Base-by-base conservation (phyloP, 2,329 filamentous ascomycete species). In the Cladosporium sp. region DNA sequence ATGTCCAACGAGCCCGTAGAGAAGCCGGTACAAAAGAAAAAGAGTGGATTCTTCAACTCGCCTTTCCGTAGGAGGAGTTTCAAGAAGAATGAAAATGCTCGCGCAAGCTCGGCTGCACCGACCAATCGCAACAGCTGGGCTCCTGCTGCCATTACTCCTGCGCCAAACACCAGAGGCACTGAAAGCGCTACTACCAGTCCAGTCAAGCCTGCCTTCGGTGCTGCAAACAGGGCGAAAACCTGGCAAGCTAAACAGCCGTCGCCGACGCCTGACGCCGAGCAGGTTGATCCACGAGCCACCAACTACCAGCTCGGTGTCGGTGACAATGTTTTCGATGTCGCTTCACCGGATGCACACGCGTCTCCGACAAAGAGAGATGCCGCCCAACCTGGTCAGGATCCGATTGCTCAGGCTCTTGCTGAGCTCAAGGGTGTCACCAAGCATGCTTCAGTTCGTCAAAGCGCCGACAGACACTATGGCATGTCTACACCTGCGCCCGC, bases 391-490 rank as follows among this genome's bases (percentile, higher is more conserved):
- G 40, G 53, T 11, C 79, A 85, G 18, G 95, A 99, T 73, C 95
- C 95, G 0, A 97, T 99, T 74, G 95, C 94, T 3, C 86, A 91
- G 72, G 96, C 95, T 28, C 84, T 99, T 8, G 95, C 94, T 12
- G 94, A 99, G 73, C 84, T 99, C 40, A 98, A 96, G 80, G 92
- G 90, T 0, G 90, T 93, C 5, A 85, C 84, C 18, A 98, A 98
- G 78, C 90, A 93, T 71, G 86, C 92, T 7, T 89, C 89, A 3
- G 84, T 86, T 58, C 88, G 96, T n/a, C 88, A 97, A 67, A 96
- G 95, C n/a, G 95, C 93, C 21, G 96, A 99, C 77, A 89, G 91
- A 67, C 97, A 97, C 78, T 92, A 96, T 74, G 94, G 95, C n/a
- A 89, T 99, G 68, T 83, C 91, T 14, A 97, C 94, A 1, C 94